A percentile compares a stretch with the other conserved stretches of the same genome.
Conservation (phyloP, 2,329 filamentous ascomycete species). For the Kalmusia sp. region DNA sequence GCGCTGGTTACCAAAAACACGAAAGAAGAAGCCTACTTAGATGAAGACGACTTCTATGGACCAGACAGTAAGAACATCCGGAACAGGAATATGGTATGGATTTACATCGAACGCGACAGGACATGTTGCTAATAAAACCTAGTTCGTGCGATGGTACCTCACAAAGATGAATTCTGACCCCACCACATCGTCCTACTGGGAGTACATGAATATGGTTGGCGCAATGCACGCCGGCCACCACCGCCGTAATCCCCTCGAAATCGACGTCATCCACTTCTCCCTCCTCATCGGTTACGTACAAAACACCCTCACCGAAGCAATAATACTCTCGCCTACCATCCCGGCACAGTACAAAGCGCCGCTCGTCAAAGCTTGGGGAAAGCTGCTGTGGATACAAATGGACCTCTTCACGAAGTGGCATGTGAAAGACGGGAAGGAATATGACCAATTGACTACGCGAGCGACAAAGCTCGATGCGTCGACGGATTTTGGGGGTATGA, state of each 20-base stretch:
- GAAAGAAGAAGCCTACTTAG: conserved; percentile 2
- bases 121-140: not conserved
- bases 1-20: conserved; percentile 6
- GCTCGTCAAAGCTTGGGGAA: conserved; percentile 8
- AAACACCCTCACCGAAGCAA: conserved; percentile 10
- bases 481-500: not conserved
- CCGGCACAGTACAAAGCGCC: not conserved
- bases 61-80: conserved; percentile 8
- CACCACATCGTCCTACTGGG: conserved; percentile 8
- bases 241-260: conserved; percentile 5
- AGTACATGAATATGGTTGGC: conserved; percentile 13
- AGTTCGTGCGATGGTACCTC: conserved; percentile 13
- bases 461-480: conserved; percentile 5
- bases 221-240: conserved; percentile 9
- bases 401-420: conserved; percentile 15
- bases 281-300: conserved; percentile 9
- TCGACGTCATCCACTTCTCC: conserved; percentile 13
- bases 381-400: conserved; percentile 14
- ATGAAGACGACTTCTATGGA: conserved; percentile 13
- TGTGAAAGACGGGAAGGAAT: conserved; percentile 6
- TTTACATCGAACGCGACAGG: not conserved
- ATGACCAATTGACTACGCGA: conserved; percentile 1
- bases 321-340: conserved; percentile 1
- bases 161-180: conserved; percentile 13
- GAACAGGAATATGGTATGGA: conserved; percentile 5